Conservation (phyloP, 805 yeast species). For the Saccharomycopsis schoenii region DNA sequence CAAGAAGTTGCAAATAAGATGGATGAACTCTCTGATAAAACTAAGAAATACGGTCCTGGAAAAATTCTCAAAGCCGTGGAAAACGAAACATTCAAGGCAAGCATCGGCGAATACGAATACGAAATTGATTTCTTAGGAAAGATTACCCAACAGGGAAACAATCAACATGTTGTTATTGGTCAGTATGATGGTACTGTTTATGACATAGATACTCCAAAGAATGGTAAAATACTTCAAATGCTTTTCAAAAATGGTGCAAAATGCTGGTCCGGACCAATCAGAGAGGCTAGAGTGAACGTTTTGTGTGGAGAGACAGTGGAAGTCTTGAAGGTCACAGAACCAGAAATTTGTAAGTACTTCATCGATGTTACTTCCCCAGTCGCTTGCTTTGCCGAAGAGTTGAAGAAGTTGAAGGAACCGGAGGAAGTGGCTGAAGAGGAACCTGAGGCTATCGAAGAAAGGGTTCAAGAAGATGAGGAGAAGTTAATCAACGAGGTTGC, state of each 20-base stretch:
- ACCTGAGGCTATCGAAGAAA: background rate
- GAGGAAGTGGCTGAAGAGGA: background rate
- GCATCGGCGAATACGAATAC: conserved; percentile 65
- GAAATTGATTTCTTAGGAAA: conserved; percentile 48
- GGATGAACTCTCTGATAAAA: conserved; percentile 20
- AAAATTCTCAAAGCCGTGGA: conserved; percentile 54
- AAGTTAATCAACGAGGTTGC: background rate
- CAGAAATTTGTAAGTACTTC: conserved; percentile 76
- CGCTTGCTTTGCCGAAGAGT: conserved; percentile 27
- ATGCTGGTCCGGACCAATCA: conserved; percentile 92
- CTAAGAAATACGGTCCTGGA: conserved; percentile 43
- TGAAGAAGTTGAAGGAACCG: background rate
- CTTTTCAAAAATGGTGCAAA: conserved; percentile 53
- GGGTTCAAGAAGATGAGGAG: background rate
- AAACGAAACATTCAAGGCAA: conserved; percentile 36
- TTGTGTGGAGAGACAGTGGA: conserved; percentile 54
- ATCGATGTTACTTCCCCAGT: conserved; percentile 36
- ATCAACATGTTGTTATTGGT: conserved; percentile 45
- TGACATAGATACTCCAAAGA: conserved; percentile 12
- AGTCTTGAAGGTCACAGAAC: conserved; percentile 67
- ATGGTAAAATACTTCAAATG: conserved; percentile 23
- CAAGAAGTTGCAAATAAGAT: conserved; percentile 16
- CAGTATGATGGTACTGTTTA: conserved; percentile 18
- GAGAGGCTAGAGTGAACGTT: conserved; percentile 57
- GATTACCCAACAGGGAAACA: conserved; percentile 44